Base-by-base conservation (phyloP, 306 rosid species). In the Gleditsia sinensis region DNA sequence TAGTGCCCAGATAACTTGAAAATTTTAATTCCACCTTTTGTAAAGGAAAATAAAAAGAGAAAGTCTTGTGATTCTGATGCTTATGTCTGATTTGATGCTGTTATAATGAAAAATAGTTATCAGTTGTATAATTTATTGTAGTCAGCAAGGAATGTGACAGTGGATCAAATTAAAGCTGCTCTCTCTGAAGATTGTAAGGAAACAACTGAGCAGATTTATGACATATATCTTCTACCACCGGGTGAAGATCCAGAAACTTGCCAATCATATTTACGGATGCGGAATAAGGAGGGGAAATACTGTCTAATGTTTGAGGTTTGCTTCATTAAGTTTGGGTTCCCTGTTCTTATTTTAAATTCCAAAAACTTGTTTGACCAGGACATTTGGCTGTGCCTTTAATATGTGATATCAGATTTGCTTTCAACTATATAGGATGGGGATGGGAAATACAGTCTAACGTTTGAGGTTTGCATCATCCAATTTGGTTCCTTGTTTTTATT, bases 251-350 rank as follows among this genome's bases (percentile, higher is more conserved):
- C 28, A 34, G 46, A 61, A 61, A 34, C 67, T 33, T 61, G 67
- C 48, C 67, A 61, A 19, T 61, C 67, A 34, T 61, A 61, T 61
- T 61, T 61, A 61, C 46, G 67, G 46, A 61, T 61, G 67, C 67
- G 48, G 67, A 61, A 61, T 61, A 61, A 61, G 48, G 67, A 61
- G n/a, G 67, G 67, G 67, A 61, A 34, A 36, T 61, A 61, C 46
- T 34, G 28, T 61, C 17, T 61, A 34, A 61, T 61, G 46, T 61
- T 61, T 61, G 67, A 61, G 48, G 67, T 61, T 17, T 61, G 67
- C 45, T 61, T 50, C 3, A 19, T 61, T 19, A 19, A 33, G n/a
- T 61, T 61, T 36, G 12, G 16, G 2, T 34, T 33, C 67, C 27
- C 34, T 36, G n/a, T 9, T 13, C 46, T 36, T 72, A 61, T 64